phyloP scores from a whole-genome alignment of 805 yeast genomes.

The Kluyveromyces starmeri region DNA sequence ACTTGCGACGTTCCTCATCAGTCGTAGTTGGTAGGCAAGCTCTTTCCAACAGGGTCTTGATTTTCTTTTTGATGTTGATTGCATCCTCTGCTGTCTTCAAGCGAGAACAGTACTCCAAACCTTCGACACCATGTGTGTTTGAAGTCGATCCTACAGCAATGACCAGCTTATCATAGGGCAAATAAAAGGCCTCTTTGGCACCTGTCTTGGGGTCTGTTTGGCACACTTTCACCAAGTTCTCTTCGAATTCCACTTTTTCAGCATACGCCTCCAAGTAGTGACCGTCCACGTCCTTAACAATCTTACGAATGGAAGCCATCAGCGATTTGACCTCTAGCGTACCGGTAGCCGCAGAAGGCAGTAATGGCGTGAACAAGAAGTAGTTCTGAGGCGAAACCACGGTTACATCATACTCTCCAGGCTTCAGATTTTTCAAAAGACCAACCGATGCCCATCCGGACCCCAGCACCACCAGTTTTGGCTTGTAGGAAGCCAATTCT shows the following conservation, averaged over 20 bases:
- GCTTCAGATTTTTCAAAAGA: constrained; percentile 40
- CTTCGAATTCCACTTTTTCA: constrained; percentile 46
- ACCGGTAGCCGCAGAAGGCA: constrained; percentile 65
- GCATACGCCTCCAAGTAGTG: constrained; percentile 59
- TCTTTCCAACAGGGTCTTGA: constrained; percentile 46
- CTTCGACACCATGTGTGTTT: constrained; percentile 63
- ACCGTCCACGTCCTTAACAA: constrained; percentile 44
- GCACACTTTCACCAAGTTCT: constrained; percentile 48
- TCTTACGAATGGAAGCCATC: constrained; percentile 53
- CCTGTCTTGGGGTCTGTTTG: constrained; percentile 36
- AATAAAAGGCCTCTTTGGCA: constrained; percentile 39
- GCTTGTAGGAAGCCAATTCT: constrained; percentile 38
- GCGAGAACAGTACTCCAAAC: constrained; percentile 52
- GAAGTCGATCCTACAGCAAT: constrained; percentile 62
- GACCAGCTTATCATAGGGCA: constrained; percentile 64
- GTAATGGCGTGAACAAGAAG: constrained; percentile 59
- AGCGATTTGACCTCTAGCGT: constrained; percentile 57
- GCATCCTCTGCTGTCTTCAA: constrained; percentile 64
- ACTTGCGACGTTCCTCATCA: constrained; percentile 51
- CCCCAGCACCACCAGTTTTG: constrained; percentile 53
- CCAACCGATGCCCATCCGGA: constrained; percentile 70
- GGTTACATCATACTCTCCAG: constrained; percentile 53
- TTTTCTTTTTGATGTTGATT: constrained; percentile 42
- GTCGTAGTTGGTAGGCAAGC: constrained; percentile 60
- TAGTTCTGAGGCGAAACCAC: constrained; percentile 62